phyloP scores from a whole-genome alignment of 2,329 filamentous ascomycete species.

The Nigrospora sphaerica region DNA sequence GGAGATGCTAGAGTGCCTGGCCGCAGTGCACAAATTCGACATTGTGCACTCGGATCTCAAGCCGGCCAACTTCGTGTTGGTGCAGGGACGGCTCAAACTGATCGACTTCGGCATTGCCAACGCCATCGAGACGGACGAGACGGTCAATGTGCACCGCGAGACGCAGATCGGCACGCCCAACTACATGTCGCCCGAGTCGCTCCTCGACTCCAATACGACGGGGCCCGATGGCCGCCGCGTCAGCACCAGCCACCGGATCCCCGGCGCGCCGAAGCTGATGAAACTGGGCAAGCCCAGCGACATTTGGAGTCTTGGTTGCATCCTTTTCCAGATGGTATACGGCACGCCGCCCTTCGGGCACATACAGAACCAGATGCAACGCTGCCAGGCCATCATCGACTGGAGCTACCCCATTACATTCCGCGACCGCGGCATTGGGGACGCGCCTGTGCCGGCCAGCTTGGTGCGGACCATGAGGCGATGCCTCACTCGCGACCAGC shows the following conservation, averaged over 20 bases:
- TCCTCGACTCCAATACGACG: conserved; percentile 71
- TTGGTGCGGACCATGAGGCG: conserved; percentile 55
- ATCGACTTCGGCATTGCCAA: conserved; percentile 99
- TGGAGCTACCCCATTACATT: conserved; percentile 68
- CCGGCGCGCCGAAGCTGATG: conserved; percentile 60
- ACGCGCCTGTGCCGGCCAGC: conserved; percentile 48
- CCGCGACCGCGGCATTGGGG: conserved; percentile 62
- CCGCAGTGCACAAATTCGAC: conserved; percentile 80
- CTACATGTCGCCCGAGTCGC: conserved; percentile 95
- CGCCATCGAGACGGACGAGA: conserved; percentile 90
- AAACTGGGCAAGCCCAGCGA: conserved; percentile 94
- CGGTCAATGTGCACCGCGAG: conserved; percentile 94
- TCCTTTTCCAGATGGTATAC: conserved; percentile 96
- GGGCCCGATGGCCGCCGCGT: conserved; percentile 30
- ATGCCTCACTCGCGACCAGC: conserved; percentile 56
- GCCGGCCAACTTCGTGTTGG: conserved; percentile 92
- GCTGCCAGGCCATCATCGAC: conserved; percentile 82
- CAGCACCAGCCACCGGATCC: conserved; percentile 14
- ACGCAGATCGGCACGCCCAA: conserved; percentile 93
- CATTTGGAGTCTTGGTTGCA: conserved; percentile 93
- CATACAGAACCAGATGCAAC: conserved; percentile 77
- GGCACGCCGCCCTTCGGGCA: conserved; percentile 94
- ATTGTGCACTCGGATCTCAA: conserved; percentile 97
- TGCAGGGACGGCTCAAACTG: conserved; percentile 83
- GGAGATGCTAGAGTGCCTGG: conserved; percentile 95